phyloP scores from a whole-genome alignment of 2,329 filamentous ascomycete genomes.

The Paradendryphiella salina region DNA sequence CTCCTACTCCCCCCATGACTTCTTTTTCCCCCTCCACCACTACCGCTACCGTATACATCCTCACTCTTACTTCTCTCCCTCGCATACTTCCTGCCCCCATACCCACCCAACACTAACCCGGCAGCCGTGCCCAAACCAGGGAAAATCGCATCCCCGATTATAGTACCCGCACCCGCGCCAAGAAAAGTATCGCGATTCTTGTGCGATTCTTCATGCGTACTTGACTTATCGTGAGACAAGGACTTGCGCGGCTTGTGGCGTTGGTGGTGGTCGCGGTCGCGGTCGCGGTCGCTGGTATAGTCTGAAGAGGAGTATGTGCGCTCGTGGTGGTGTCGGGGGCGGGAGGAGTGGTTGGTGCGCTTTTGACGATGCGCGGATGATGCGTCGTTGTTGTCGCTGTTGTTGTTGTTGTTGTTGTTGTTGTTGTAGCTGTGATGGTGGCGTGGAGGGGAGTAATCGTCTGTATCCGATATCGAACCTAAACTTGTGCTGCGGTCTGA shows the following conservation, averaged over 20 bases:
- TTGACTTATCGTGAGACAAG: slow-evolving; percentile 7
- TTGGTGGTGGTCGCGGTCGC: slow-evolving; percentile 1
- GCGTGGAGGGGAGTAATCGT: slow-evolving; percentile 19
- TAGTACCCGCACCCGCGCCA: slow-evolving; percentile 50
- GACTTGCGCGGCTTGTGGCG: slow-evolving; percentile 5
- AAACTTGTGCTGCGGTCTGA: slow-evolving; percentile 25
- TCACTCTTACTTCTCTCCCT: slow-evolving; percentile 38
- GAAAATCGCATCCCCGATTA: slow-evolving; percentile 52
- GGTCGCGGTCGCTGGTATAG: slow-evolving; percentile 13
- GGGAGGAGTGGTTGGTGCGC: slow-evolving; percentile 12
- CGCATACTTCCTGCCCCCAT: slow-evolving; percentile 49
- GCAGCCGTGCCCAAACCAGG: slow-evolving; percentile 49
- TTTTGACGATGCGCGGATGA: slow-evolving; percentile 11
- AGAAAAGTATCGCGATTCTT: slow-evolving; percentile 49
- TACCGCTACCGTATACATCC: slow-evolving; percentile 5
- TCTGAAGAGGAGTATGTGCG: slow-evolving; percentile 13
- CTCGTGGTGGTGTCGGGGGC: slow-evolving; percentile 2
- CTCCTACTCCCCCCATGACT: slow-evolving; percentile 45
- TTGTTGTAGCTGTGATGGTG: slow-evolving; percentile 16
- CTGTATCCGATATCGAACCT: slow-evolving; percentile 24
- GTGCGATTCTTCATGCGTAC: slow-evolving; percentile 16
- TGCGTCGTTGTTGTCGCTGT: slow-evolving; percentile 14
- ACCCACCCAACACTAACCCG: slow-evolving; percentile 48
- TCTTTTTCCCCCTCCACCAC: slow-evolving; percentile 11
- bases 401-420: slow-evolving; percentile 19